Evolutionary conservation across 1,284 basidiomycete genomes (phyloP).

Genomic region (Heimioporus retisporus): DNA sequence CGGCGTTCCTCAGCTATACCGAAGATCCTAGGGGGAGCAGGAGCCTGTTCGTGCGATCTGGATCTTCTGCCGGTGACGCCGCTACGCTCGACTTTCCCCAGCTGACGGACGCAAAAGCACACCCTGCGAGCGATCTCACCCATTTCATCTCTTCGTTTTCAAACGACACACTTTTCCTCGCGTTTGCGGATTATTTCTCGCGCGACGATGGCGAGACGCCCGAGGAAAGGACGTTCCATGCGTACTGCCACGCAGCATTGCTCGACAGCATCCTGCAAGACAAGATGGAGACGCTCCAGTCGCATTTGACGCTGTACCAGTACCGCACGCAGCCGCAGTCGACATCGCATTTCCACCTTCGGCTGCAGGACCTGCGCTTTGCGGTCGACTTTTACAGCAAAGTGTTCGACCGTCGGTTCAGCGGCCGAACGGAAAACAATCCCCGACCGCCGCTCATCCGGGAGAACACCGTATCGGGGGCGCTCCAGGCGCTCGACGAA

Average conservation of each 20-base stretch:
- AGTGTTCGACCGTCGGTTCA: conserved; percentile 77
- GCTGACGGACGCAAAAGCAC: conserved; percentile 69
- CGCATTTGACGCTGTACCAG: conserved; percentile 78
- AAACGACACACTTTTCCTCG: conserved; percentile 78
- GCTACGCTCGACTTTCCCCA: conserved; percentile 87
- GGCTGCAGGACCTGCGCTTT: conserved; percentile 77
- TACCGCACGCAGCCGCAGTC: conserved; percentile 68
- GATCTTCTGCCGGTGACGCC: conserved; percentile 80
- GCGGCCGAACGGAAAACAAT: conserved; percentile 71
- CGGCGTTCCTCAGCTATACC: conserved; percentile 93
- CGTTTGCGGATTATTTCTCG: conserved; percentile 82
- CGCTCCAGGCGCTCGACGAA: conserved; percentile 68
- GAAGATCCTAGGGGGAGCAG: conserved; percentile 95
- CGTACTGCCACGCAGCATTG: conserved; percentile 82
- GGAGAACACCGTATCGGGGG: conserved; percentile 73
- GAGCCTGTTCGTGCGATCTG: conserved; percentile 86
- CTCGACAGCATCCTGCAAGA: conserved; percentile 92
- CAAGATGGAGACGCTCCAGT: conserved; percentile 82
- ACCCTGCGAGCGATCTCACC: conserved; percentile 77
- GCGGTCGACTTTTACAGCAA: conserved; percentile 79
- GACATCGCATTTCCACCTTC: conserved; percentile 70
- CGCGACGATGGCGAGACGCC: conserved; percentile 66
- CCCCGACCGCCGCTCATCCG: conserved; percentile 72
- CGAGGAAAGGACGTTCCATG: conserved; percentile 71
- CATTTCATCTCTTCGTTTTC: conserved; percentile 90